These are phyloP conservation scores for Phaffia australis DNA, from an alignment of 768 basidiomycete genomes.

Conservation along the genomic window DNA sequence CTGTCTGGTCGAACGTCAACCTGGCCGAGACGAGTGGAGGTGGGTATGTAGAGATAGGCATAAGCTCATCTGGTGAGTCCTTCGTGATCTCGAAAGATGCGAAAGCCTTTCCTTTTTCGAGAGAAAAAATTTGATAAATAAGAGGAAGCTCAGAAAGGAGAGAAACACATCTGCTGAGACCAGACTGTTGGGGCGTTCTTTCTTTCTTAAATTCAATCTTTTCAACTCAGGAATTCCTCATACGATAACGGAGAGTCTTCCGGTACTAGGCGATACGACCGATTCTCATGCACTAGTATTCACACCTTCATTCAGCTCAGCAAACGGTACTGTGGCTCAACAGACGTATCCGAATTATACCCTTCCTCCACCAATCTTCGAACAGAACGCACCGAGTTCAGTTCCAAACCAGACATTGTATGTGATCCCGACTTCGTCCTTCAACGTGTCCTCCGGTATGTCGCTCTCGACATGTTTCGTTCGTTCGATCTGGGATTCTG, in stretches of 20 bases:
- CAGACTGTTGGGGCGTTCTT: not conserved
- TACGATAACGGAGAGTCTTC: slow-evolving; percentile 25
- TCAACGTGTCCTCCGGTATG: slow-evolving; percentile 27
- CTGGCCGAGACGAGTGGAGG: not conserved
- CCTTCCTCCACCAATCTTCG: slow-evolving; percentile 28
- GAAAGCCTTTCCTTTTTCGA: not conserved
- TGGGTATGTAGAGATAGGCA: slow-evolving; percentile 32
- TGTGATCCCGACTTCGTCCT: slow-evolving; percentile 31
- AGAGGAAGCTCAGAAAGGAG: too few relatives aligned
- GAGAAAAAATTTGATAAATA: not conserved
- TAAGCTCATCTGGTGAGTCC: slow-evolving; percentile 30
- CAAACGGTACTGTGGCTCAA: slow-evolving; percentile 16
- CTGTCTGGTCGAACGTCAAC: slow-evolving; percentile 26
- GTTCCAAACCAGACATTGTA: slow-evolving; percentile 29
- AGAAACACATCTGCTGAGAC: too few relatives aligned
- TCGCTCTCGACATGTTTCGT: slow-evolving; percentile 32
- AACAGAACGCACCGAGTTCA: slow-evolving; percentile 18
- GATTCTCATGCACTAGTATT: slow-evolving; percentile 33
- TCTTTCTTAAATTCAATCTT: not conserved
- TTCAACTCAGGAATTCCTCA: not conserved
- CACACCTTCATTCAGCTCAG: slow-evolving; percentile 30
- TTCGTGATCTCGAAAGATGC: not conserved
- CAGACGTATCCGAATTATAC: slow-evolving; percentile 39
- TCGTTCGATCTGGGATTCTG: slow-evolving; percentile 17
- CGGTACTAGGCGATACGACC: slow-evolving; percentile 36